Base-by-base conservation (phyloP, 1,284 basidiomycete genomes). In the Phenoliferia sp. region DNA sequence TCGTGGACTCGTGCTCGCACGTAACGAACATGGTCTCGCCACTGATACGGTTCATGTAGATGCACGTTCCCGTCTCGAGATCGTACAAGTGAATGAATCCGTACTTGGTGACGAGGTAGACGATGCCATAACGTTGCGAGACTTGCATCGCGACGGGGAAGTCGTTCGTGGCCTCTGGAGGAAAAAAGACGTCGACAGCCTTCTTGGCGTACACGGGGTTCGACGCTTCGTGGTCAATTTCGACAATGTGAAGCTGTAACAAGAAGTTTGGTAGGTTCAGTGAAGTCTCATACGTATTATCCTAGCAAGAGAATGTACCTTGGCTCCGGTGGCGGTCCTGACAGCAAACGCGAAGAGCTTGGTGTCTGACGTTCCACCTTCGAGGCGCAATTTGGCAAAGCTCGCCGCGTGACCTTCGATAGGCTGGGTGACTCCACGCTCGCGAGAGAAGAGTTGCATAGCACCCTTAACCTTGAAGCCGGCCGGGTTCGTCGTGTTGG, bases 61-160 rank as follows among this genome's bases (percentile, higher is more conserved):
- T 89, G 83, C 96, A 99, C 62, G 93, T 90, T 68, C 95, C 96
- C n/a, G 90, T 88, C 81, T 99, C 96, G 73, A 99, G 86, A 81
- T 99, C 96, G 81, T 99, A 99, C 22, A 99, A 86, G 81, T 99
- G 96, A 77, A 99, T 98, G 82, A 99, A 99, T 61, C 96, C 96
- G 79, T 94, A 99, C 80, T 99, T 99, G 69, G 96, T 99, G 77
- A 98, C 91, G 68, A 99, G 86, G 82, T 96, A 99, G 76, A 97
- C 85, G 80, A 99, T 94, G 59, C 95, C 95, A 80, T 98, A 95
- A 77, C 93, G 92, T 80, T 90, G 88, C 63, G 95, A 99, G 57
- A 98, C 92, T 80, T 99, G 96, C 92, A 99, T 98, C 34, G 95
- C 92, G 52, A 99, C 96, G n/a, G 96, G 96, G 84, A 99, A 99